Conservation (phyloP, 2,329 filamentous ascomycete genomes). For the Talaromyces verruculosus region DNA sequence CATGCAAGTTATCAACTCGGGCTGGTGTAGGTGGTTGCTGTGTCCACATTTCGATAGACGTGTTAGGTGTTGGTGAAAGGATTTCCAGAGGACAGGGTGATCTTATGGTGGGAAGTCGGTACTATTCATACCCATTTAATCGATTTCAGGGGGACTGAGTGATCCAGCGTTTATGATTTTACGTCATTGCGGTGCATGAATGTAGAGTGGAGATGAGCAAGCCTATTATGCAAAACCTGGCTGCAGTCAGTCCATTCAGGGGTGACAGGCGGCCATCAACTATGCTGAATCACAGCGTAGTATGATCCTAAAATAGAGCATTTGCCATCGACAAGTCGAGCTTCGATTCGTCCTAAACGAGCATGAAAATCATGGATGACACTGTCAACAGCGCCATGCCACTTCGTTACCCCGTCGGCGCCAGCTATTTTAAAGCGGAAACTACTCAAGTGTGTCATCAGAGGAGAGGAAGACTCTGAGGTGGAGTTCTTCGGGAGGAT, state of each 20-base stretch:
- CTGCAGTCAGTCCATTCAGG: not conserved
- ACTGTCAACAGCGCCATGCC: not conserved
- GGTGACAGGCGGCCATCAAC: not conserved
- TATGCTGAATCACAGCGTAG: conserved; percentile 1
- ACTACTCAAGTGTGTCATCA: too few species aligned
- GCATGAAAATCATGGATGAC: conserved; percentile 5
- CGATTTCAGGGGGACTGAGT: conserved; percentile 7
- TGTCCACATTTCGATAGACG: conserved; percentile 3
- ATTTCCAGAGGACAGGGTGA: not conserved
- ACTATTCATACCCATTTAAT: conserved; percentile 5
- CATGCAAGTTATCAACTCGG: conserved; percentile 7
- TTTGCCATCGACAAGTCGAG: not conserved
- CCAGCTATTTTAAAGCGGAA: not conserved
- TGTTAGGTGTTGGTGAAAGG: not conserved
- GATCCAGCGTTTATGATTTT: too few species aligned
- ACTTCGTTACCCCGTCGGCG: not conserved
- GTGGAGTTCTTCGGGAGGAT: too few species aligned
- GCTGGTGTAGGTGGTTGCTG: conserved; percentile 12
- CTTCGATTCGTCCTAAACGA: not conserved
- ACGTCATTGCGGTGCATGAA: too few species aligned
- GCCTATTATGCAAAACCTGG: not conserved
- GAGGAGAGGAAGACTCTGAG: too few species aligned
- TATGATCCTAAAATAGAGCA: conserved; percentile 7
- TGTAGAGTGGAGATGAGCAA: not conserved
- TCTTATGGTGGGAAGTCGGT: not conserved